Evolutionary conservation across 2,329 filamentous ascomycete genomes (phyloP), one percentile per base, ranked within the genome.

Genomic region (Trichoderma sp.): DNA sequence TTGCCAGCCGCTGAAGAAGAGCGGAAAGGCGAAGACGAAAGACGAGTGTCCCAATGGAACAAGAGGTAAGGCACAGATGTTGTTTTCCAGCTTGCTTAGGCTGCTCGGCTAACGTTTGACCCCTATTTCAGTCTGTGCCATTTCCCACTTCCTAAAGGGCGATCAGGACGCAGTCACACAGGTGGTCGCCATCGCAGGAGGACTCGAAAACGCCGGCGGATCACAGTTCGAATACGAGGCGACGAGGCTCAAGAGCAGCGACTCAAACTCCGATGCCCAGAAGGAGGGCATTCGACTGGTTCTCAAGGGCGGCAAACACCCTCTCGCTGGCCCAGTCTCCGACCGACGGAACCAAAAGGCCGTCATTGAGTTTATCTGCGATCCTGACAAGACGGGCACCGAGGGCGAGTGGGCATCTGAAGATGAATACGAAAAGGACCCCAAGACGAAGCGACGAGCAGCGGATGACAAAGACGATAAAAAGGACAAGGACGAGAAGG

Each of bases 281-380:
- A 89, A 88, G 71, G 89, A 96, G 73, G 94, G 95, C 1, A 75
- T 97, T 13, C 85, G 89, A 19, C 78, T 96, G 1, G 88, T 90
- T 71, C 79, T 97, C 61, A 83, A 85, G 69, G 89, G 89, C n/a
- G 87, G 88, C 16, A 84, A 81, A 57, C 83, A 86, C 71, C 81
- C 80, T 13, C 76, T 85, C 8, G 83, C 87, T 60, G 91, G 89
- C 1, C 74, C 75, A 2, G 68, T 73, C 8, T 83, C 85, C 65
- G 82, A 85, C 60, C 83, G 84, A 67, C 81, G 81, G 33, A 83
- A 87, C 70, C 92, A 96, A 79, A 89, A 88, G 75, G 92, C 94
- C 4, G 86, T 97, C 11, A 87, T 98, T 66, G 92, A 97, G 75
- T 94, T 98, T 74, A 78, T 94, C 24, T 99, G 96, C 81, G 91